Base-by-base conservation (phyloP, 805 yeast species). In the Ogataea trehalophila region DNA sequence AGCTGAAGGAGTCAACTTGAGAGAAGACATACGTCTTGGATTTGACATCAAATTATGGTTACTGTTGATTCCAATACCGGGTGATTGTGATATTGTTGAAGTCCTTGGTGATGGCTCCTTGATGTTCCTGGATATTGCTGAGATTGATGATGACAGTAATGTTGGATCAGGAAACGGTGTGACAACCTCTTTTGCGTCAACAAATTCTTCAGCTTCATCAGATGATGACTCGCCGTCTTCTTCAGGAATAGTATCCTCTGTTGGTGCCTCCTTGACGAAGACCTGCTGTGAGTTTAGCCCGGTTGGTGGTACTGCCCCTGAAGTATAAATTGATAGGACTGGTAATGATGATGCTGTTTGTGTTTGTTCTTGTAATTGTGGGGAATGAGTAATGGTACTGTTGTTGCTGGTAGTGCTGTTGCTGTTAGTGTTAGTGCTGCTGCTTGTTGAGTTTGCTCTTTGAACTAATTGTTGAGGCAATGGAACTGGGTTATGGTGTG, bases 161-260 rank as follows among this genome's bases (percentile, higher is more conserved):
- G 9, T 26, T 11, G 54, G 50, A 23, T 43, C 50, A 15, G 56
- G 53, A 39, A 45, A 46, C 31, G 59, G 60, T 22, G 49, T 39
- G 8, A 52, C 52, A 4, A 49, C 45, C 37, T 61, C 67, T 2
- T 33, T 42, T 17, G 66, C 67, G 49, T 61, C 67, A 31, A 61
- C 66, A 50, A 52, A 61, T 29, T 50, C 51, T 15, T 58, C 52
- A 18, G 41, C 48, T 23, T 46, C 52, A 5, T 44, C 42, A 3
- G 51, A 45, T 2, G 47, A 45, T 14, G 44, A 46, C 16, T 49
- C 51, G 5, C 42, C 47, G 33, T 47, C 53, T 40, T 56, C 61
- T 36, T 54, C 56, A 1, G 46, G 49, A 37, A 56, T 56, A 6
- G 54, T 50, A 14, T 48, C 54, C 1, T 35, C 43, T 15, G 36